Conservation (phyloP, 208 protist species). For the Acanthamoeba royreba region DNA sequence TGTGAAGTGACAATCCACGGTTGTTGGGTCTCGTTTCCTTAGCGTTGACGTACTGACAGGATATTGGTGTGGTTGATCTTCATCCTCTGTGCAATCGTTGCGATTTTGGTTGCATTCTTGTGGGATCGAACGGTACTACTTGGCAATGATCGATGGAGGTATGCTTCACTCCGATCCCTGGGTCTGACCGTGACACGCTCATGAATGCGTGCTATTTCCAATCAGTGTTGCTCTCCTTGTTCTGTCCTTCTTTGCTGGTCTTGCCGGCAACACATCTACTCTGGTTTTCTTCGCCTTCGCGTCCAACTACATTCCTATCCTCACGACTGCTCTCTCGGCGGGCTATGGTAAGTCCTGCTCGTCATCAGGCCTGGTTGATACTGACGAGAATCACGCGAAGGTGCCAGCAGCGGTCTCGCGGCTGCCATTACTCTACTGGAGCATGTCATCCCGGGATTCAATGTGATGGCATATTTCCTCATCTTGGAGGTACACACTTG, state of each 20-base stretch:
- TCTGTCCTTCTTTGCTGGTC: not conserved
- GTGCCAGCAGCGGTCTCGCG: not conserved
- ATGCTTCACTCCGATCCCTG: too few species aligned
- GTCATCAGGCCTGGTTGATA: too few species aligned
- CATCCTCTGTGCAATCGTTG: not conserved
- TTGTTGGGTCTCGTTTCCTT: not conserved
- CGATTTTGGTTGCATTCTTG: not conserved
- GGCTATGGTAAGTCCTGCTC: not conserved
- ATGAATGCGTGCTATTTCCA: not conserved
- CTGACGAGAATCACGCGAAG: not conserved
- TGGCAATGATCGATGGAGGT: not conserved
- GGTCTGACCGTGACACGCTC: too few species aligned
- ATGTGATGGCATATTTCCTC: not conserved
- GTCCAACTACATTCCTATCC: not conserved
- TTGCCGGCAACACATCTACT: not conserved
- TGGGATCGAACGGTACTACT: not conserved
- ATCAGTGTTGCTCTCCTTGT: not conserved
- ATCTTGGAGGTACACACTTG: not conserved
- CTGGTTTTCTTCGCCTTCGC: slow-evolving; percentile 12
- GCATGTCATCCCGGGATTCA: not conserved
- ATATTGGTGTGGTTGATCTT: slow-evolving; percentile 10
- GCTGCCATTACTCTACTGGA: not conserved
- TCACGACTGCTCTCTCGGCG: not conserved
- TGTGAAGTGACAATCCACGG: not conserved
- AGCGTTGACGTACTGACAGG: not conserved